These are phyloP conservation scores for Uronychia binucleata DNA, from an alignment of 73 alveolate species.

Conservation along the genomic window DNA sequence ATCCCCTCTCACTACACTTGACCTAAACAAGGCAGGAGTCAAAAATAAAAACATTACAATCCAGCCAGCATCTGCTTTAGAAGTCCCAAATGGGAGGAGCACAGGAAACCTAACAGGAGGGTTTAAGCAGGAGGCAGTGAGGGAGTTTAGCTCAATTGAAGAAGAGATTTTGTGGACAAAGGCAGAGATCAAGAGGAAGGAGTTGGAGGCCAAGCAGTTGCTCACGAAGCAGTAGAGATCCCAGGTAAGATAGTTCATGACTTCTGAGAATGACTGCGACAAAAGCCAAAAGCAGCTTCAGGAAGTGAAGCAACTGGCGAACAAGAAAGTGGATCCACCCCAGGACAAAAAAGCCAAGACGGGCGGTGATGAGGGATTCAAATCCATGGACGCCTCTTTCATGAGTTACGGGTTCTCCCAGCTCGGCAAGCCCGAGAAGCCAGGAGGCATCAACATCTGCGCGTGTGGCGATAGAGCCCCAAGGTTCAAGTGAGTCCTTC, in stretches of 20 bases:
- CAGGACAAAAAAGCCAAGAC: background rate
- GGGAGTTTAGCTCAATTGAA: background rate
- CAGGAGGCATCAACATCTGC: background rate
- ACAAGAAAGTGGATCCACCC: background rate
- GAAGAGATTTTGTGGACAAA: background rate
- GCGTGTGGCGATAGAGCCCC: background rate
- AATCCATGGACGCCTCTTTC: background rate
- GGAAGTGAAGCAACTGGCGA: background rate
- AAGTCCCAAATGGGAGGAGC: too few species aligned
- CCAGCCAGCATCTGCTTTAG: too few species aligned
- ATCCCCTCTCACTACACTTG: background rate
- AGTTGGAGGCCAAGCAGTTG: background rate
- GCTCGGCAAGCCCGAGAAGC: background rate
- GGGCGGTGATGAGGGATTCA: background rate
- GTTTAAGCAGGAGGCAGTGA: background rate
- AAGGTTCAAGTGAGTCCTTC: background rate
- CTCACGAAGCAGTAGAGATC: background rate
- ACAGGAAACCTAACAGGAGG: background rate
- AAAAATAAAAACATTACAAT: too few species aligned
- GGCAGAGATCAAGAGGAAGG: background rate
- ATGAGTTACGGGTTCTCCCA: background rate
- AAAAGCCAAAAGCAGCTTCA: background rate
- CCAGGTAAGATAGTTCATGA: background rate
- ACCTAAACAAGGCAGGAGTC: background rate
- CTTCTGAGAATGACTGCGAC: background rate